phyloP scores from a whole-genome alignment of 208 protist species.

The Crithidia thermophila region DNA sequence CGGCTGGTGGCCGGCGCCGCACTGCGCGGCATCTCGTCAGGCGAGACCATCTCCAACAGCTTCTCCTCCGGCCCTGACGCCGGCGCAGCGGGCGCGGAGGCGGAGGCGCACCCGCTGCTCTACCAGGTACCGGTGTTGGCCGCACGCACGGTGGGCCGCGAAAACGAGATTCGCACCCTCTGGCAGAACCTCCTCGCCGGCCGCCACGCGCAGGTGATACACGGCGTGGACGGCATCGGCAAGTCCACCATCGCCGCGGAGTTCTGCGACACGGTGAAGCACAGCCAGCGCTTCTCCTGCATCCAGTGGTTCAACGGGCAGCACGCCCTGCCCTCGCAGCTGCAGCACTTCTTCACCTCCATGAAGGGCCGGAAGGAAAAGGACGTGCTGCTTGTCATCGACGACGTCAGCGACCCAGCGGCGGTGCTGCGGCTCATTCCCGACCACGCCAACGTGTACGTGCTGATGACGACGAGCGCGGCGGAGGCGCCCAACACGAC shows the following conservation, averaged over 20 bases:
- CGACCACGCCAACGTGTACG: constrained; percentile 65
- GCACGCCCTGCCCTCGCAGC: constrained; percentile 29
- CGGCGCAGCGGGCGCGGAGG: too few relatives aligned
- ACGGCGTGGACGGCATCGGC: constrained; percentile 81
- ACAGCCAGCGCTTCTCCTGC: constrained; percentile 82
- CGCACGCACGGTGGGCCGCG: constrained; percentile 58
- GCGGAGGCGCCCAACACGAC: constrained; percentile 17
- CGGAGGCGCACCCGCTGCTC: constrained; percentile 60
- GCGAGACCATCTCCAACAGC: constrained; percentile 27
- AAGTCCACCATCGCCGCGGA: constrained; percentile 87
- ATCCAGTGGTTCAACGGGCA: constrained; percentile 86
- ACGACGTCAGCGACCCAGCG: constrained; percentile 53
- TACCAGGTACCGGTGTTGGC: constrained; percentile 69
- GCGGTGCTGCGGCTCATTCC: constrained; percentile 42
- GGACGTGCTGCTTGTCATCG: constrained; percentile 84
- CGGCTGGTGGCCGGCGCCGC: constrained; percentile 4
- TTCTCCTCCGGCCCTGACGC: constrained; percentile 7
- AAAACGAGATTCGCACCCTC: constrained; percentile 65
- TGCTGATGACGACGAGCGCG: constrained; percentile 63
- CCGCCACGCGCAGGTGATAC: constrained; percentile 65
- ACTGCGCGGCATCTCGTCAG: constrained; percentile 1
- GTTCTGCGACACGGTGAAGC: constrained; percentile 74
- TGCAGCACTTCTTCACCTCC: constrained; percentile 70
- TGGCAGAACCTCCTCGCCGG: constrained; percentile 86
- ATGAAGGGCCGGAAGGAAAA: constrained; percentile 80